Conservation (phyloP, 495 filamentous ascomycete genomes). For the Xylaria castorea region DNA sequence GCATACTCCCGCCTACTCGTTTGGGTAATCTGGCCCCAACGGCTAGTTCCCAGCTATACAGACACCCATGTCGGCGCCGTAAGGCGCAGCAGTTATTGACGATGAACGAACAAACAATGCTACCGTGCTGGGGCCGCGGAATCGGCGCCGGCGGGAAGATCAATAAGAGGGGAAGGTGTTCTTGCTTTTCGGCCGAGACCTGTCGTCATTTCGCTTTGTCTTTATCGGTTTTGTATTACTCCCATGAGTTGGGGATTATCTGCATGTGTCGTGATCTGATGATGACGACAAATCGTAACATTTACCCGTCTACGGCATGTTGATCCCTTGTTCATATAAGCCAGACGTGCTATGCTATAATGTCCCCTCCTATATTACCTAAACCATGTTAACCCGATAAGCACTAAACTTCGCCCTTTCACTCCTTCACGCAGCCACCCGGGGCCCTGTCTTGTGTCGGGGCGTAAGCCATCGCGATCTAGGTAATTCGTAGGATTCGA, state of each 20-base stretch:
- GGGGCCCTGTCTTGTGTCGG: not conserved
- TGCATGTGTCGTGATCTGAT: not conserved
- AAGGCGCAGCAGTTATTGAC: constrained; percentile 9
- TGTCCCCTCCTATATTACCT: not conserved
- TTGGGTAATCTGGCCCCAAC: constrained; percentile 3
- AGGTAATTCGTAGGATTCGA: not conserved
- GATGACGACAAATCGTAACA: constrained; percentile 17
- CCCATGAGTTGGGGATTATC: not conserved
- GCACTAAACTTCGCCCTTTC: not conserved
- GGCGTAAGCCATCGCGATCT: constrained; percentile 1
- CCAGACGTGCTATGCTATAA: not conserved
- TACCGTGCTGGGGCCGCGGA: constrained; percentile 10
- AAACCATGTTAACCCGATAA: constrained; percentile 9
- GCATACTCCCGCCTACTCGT: constrained; percentile 18
- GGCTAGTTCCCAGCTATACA: not conserved
- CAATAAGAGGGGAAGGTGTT: constrained; percentile 15
- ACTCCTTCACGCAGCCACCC: constrained; percentile 10
- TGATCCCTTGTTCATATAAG: not conserved
- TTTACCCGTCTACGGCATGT: not conserved
- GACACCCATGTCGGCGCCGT: constrained; percentile 15
- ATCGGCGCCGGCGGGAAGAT: constrained; percentile 11
- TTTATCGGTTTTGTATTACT: not conserved
- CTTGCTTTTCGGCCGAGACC: not conserved
- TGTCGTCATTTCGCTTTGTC: not conserved
- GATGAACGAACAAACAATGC: constrained; percentile 9